phyloP scores from a whole-genome alignment of 1,284 basidiomycete species.

The Apiotrichum domesticum region DNA sequence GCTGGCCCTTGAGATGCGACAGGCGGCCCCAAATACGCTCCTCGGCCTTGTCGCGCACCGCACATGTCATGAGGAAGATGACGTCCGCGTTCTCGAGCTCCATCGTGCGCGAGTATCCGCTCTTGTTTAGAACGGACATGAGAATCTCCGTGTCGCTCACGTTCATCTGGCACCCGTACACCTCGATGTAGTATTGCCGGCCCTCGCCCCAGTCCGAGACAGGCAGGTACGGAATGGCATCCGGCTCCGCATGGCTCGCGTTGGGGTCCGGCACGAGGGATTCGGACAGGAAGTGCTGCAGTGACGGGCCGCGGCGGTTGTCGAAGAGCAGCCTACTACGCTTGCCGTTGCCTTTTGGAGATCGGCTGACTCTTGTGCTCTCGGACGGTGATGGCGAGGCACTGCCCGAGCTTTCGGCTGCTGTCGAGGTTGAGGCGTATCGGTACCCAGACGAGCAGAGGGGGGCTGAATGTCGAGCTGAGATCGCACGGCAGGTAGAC shows the following conservation, averaged over 20 bases:
- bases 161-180: conserved; percentile 9
- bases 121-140: conserved; percentile 6
- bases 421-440: too few species aligned
- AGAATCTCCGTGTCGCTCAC: conserved; percentile 6
- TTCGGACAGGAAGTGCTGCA: conserved; percentile 4
- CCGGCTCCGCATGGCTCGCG: background rate
- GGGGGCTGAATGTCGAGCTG: too few species aligned
- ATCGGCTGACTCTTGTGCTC: too few species aligned
- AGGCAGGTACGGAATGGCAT: conserved; percentile 1
- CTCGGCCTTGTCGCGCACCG: conserved; percentile 6
- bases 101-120: conserved; percentile 1
- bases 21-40: conserved; percentile 5
- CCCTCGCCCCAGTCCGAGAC: conserved; percentile 6
- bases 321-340: background rate
- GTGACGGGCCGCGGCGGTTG: conserved; percentile 2
- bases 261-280: conserved; percentile 1
- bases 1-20: background rate
- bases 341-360: too few species aligned
- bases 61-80: conserved; percentile 7
- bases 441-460: too few species aligned
- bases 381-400: too few species aligned
- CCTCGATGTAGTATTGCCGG: conserved; percentile 5
- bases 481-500: too few species aligned
- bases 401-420: too few species aligned
- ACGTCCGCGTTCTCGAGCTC: conserved; percentile 3